Conservation (phyloP, 495 filamentous ascomycete species). For the Annulohypoxylon moriforme region DNA sequence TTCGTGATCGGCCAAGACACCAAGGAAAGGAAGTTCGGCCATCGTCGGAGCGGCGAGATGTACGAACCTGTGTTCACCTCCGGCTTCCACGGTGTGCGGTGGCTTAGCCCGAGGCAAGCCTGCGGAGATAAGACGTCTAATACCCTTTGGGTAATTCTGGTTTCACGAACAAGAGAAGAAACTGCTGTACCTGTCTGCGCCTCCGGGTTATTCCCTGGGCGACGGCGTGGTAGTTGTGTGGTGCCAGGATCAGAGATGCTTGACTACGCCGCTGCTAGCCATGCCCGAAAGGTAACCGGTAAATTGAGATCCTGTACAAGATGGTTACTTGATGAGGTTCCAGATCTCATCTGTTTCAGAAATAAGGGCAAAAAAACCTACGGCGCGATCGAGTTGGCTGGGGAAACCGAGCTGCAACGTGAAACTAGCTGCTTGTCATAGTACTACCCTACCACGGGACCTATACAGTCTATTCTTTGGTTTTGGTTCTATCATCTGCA, state of each 20-base stretch:
- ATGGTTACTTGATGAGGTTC: neutral
- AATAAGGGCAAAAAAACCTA: neutral
- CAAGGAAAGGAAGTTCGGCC: neutral
- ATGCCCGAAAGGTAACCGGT: neutral
- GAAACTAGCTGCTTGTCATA: neutral
- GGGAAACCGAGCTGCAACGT: neutral
- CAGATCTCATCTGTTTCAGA: conserved; percentile 11
- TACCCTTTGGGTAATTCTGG: neutral
- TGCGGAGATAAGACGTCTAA: conserved; percentile 1
- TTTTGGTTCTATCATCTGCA: neutral
- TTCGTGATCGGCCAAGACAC: neutral
- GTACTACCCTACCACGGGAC: neutral
- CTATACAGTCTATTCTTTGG: neutral
- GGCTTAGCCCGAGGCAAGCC: neutral
- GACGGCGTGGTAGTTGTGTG: neutral
- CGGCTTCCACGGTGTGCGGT: neutral
- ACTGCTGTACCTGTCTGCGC: neutral
- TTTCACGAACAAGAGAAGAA: neutral
- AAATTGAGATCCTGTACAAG: conserved; percentile 3
- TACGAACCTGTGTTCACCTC: neutral
- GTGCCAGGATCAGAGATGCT: neutral
- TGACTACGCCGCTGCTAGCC: neutral
- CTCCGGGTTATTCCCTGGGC: conserved; percentile 6
- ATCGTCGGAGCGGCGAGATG: neutral
- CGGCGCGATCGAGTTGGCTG: conserved; percentile 4